Conservation (phyloP, 192 early-diverging fungal species). For the Coemansia sp. region DNA sequence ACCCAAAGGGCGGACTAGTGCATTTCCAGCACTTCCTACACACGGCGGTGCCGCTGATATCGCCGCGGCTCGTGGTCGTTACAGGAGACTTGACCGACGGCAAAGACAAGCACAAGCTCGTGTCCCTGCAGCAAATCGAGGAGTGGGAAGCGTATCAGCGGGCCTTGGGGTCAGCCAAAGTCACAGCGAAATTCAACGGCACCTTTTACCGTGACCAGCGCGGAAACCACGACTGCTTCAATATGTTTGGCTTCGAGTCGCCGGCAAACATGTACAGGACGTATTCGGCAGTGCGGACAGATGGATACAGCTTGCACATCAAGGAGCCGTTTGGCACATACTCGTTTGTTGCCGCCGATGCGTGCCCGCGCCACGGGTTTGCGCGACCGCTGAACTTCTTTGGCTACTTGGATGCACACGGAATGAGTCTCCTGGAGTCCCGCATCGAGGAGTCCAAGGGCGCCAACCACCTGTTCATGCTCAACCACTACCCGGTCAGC, state of each 20-base stretch:
- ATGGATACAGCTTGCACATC: conserved; percentile 63
- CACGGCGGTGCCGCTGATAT: conserved; percentile 73
- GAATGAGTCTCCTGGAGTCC: conserved; percentile 71
- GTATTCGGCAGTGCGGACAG: conserved; percentile 55
- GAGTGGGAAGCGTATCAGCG: conserved; percentile 79
- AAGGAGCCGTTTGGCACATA: conserved; percentile 74
- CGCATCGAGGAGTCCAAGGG: conserved; percentile 61
- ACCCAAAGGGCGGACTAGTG: conserved; percentile 64
- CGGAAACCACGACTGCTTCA: conserved; percentile 96
- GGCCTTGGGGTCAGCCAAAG: conserved; percentile 60
- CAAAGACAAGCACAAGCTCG: conserved; percentile 66
- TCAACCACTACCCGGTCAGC: conserved; percentile 78
- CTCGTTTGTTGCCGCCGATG: conserved; percentile 82
- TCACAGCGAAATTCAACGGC: conserved; percentile 57
- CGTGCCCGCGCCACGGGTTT: conserved; percentile 73
- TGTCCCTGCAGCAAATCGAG: conserved; percentile 74
- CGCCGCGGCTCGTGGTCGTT: conserved; percentile 76
- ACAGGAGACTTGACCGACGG: conserved; percentile 93
- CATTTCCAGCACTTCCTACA: conserved; percentile 78
- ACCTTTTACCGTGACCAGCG: conserved; percentile 82
- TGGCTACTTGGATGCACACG: conserved; percentile 72
- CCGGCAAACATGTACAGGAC: conserved; percentile 65
- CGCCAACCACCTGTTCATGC: conserved; percentile 53
- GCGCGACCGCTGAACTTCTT: conserved; percentile 90
- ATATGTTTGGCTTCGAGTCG: conserved; percentile 66